Conservation (phyloP, 345 rosid genomes). For the Populus ilicifolia region DNA sequence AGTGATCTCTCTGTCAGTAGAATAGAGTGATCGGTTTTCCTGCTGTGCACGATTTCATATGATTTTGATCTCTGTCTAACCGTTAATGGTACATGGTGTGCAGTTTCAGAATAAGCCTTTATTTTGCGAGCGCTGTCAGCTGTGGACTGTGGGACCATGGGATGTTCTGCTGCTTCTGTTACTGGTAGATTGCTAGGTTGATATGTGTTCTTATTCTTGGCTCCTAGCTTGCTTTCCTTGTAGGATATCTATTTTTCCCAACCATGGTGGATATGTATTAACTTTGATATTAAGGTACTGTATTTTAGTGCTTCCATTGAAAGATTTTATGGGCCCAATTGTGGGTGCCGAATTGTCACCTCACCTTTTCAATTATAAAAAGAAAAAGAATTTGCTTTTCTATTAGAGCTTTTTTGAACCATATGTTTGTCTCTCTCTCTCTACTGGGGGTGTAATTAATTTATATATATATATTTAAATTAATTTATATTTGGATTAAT, state of each 20-base stretch:
- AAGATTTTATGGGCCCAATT: background rate
- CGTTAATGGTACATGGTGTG: background rate
- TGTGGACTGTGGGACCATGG: background rate
- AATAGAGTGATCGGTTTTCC: background rate
- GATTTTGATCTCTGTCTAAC: background rate
- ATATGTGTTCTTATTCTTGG: background rate
- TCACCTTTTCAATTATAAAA: background rate
- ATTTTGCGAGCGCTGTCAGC: background rate
- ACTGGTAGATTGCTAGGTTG: background rate
- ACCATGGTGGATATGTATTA: background rate
- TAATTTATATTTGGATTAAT: too few relatives aligned
- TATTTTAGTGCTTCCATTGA: background rate
- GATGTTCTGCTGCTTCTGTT: background rate
- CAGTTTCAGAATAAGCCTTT: background rate
- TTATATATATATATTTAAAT: too few relatives aligned
- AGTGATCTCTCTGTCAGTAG: background rate
- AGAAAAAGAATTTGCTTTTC: background rate
- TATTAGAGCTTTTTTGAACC: background rate
- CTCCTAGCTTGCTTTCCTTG: background rate
- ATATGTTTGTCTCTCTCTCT: background rate
- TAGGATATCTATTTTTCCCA: background rate
- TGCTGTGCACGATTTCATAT: background rate
- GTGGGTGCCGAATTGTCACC: background rate
- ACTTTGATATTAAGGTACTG: background rate
- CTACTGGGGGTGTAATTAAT: too few relatives aligned